Evolutionary conservation across 805 yeast species (phyloP), one percentile per base, ranked within the genome.

Genomic region (Candida sonorensis): DNA sequence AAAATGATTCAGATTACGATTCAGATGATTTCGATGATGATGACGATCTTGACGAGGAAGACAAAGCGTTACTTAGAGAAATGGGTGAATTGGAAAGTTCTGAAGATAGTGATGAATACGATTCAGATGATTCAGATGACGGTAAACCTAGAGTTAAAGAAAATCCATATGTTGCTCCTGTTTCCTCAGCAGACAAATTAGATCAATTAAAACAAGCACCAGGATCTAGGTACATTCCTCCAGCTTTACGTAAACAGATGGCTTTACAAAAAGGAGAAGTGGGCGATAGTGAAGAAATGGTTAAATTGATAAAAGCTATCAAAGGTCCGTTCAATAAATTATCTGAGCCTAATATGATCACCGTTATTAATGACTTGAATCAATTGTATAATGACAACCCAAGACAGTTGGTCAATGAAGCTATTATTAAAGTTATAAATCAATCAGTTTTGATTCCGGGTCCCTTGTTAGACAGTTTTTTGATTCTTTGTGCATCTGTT

Each of bases 311-410:
- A 33, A 74, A 77, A 45, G 61, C 75, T 5, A 69, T 88, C 29
- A 92, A 87, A 48, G 88, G 97, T 37, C 76, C 86, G 1, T 63
- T 92, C 47, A 92, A 92, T 55, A 81, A 77, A 55, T 66, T 92
- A n/a, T 82, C 96, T 1, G 97, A 90, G 46, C 77, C 94, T 1
- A 92, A 88, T 40, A 64, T 88, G 18, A 63, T 72, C 10, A 62
- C 78, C 2, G 84, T 88, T 32, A 75, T 82, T 14, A 69, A 72
- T 37, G 85, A 84, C 17, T 60, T 92, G 32, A 77, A 77, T 45
- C 66, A 64, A 0, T 57, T 85, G 1, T 92, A 75, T 47, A 57
- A 66, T 40, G 67, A 66, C 7, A 66, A 85, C 45, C 79, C 98
- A 4, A 71, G 96, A 42, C 87, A 85, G 34, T 53, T 70, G n/a